Evolutionary conservation across 768 basidiomycete species (phyloP).

Genomic region (Guyanaporus albipodus): DNA sequence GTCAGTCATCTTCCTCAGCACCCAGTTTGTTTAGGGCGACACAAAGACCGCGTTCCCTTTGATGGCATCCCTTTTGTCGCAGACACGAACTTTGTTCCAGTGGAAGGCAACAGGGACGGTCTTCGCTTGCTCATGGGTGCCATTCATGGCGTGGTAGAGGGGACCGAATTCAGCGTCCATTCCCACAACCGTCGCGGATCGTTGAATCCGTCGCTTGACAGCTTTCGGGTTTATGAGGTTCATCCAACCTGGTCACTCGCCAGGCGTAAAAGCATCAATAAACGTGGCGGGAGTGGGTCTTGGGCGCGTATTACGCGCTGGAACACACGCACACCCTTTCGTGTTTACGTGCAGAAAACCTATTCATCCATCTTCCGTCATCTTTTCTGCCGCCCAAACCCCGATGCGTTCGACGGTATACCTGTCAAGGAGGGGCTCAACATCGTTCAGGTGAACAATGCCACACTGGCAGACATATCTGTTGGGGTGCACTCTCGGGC

Average conservation of each 20-base stretch:
- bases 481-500: constrained; percentile 39
- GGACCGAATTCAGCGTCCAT: constrained; percentile 59
- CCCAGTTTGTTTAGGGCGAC: constrained; percentile 47
- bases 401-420: constrained; percentile 28
- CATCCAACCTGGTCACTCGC: constrained; percentile 58
- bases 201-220: constrained; percentile 49
- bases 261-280: constrained; percentile 34
- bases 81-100: constrained; percentile 46
- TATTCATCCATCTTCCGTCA: constrained; percentile 46
- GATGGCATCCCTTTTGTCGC: constrained; percentile 51
- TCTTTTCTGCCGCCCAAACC: constrained; percentile 37
- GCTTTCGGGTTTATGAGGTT: constrained; percentile 48
- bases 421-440: constrained; percentile 39
- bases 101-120: constrained; percentile 36
- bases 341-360: constrained; percentile 48
- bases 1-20: constrained; percentile 39
- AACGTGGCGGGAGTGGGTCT: constrained; percentile 36
- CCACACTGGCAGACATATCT: constrained; percentile 48
- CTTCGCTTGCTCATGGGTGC: constrained; percentile 55
- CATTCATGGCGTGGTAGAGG: constrained; percentile 60
- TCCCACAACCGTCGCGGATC: constrained; percentile 59
- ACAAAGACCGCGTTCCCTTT: constrained; percentile 51
- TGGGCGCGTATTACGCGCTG: constrained; percentile 55
- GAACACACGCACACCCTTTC: constrained; percentile 56
- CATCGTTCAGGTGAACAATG: constrained; percentile 43